Evolutionary conservation across 176 grass and related monocot genomes (phyloP).

Genomic region (Dendrocalamus sinicus): DNA sequence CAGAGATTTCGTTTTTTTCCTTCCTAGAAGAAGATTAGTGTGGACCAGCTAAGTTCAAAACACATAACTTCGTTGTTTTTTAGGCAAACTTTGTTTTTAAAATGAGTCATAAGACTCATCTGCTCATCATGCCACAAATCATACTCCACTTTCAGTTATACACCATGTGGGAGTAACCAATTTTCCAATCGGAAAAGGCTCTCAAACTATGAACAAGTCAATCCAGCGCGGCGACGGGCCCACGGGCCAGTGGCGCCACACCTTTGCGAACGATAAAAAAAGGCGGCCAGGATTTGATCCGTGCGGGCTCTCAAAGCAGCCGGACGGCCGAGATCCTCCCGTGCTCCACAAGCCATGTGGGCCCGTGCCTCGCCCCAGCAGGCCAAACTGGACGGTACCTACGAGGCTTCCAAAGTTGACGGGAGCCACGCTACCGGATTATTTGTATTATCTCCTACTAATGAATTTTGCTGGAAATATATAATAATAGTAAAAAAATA

Average conservation of each 20-base stretch:
- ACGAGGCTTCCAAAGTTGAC: conserved; percentile 4
- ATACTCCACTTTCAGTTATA: background rate
- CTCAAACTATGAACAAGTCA: background rate
- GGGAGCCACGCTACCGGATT: background rate
- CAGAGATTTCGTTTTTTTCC: background rate
- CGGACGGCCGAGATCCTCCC: conserved; percentile 30
- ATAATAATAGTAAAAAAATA: no score
- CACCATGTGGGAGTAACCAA: background rate
- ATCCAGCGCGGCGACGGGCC: background rate
- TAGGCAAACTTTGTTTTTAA: background rate
- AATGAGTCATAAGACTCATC: background rate
- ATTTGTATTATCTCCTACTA: no score
- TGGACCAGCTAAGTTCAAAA: background rate
- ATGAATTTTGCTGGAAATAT: no score
- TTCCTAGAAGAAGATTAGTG: background rate
- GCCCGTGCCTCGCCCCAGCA: background rate
- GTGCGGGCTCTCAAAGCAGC: background rate
- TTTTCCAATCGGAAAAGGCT: background rate
- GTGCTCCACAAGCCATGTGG: conserved; percentile 36
- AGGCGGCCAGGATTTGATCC: conserved; percentile 9
- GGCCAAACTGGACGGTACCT: background rate
- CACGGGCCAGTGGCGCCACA: background rate
- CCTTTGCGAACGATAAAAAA: background rate
- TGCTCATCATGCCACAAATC: background rate
- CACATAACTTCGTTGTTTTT: background rate